Conservation (phyloP, 805 yeast species). For the Dipodascopsis tothii region DNA sequence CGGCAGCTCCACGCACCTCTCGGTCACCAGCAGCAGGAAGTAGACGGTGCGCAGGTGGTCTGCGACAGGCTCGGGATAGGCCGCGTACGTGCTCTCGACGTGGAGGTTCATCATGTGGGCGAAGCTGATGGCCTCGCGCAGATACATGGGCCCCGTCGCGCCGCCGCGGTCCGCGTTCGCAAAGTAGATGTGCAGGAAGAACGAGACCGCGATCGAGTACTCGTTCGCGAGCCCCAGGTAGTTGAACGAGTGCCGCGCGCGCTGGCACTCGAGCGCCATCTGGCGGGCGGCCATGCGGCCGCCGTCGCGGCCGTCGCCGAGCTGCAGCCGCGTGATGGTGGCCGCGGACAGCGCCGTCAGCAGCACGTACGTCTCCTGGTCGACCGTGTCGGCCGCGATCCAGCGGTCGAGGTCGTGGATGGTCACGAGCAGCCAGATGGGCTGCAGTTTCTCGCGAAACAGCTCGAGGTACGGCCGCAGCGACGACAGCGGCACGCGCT, state of each 20-base stretch:
- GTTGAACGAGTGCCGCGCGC: background rate
- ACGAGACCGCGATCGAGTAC: background rate
- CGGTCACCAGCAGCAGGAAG: background rate
- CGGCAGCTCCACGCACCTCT: no score
- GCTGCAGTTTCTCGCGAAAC: background rate
- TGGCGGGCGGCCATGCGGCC: background rate
- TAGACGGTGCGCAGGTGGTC: background rate
- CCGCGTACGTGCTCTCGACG: slow-evolving; percentile 2
- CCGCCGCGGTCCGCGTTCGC: background rate
- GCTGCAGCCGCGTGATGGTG: slow-evolving; percentile 1
- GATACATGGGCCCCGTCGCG: background rate
- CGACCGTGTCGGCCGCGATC: background rate
- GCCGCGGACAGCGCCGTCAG: background rate
- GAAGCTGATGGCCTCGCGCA: slow-evolving; percentile 2
- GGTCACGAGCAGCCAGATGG: slow-evolving; percentile 1
- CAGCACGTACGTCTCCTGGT: background rate
- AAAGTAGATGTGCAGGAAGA: slow-evolving; percentile 2
- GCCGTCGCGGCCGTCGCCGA: background rate
- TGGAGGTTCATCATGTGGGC: slow-evolving; percentile 1
- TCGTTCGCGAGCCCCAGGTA: background rate
- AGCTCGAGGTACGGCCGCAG: background rate
- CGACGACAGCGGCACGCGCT: background rate
- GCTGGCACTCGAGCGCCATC: background rate
- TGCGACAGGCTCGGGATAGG: background rate
- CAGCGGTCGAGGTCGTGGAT: background rate